These are phyloP conservation scores for Penicillium crystallinum DNA, from an alignment of 495 filamentous ascomycete species.

Conservation along the genomic window DNA sequence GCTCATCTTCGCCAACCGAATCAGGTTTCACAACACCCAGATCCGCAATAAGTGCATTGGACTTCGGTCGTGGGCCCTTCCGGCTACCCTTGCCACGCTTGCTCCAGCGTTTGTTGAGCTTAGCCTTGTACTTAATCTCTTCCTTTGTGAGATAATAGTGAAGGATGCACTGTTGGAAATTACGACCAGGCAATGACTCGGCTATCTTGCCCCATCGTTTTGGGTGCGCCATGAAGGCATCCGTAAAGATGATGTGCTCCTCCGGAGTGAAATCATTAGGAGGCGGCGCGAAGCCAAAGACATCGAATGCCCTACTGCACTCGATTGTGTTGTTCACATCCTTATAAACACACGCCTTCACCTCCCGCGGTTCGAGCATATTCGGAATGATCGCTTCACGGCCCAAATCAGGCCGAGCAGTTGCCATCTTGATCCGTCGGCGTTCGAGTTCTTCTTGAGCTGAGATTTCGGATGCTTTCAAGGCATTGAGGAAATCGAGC, in stretches of 20 bases:
- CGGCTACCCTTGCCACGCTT: slow-evolving; percentile 53
- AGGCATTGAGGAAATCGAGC: slow-evolving; percentile 67
- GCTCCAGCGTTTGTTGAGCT: slow-evolving; percentile 64
- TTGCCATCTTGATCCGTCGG: slow-evolving; percentile 57
- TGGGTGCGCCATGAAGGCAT: slow-evolving; percentile 70
- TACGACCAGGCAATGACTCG: slow-evolving; percentile 61
- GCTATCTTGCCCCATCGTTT: slow-evolving; percentile 95
- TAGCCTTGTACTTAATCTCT: slow-evolving; percentile 78
- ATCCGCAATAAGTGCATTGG: slow-evolving; percentile 71
- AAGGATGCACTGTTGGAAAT: slow-evolving; percentile 81
- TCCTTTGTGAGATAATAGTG: slow-evolving; percentile 96
- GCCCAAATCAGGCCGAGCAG: slow-evolving; percentile 67
- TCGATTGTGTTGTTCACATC: slow-evolving; percentile 70
- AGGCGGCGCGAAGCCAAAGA: slow-evolving; percentile 69
- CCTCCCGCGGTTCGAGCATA: slow-evolving; percentile 57
- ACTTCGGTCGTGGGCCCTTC: slow-evolving; percentile 55
- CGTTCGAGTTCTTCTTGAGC: slow-evolving; percentile 69
- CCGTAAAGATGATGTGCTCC: slow-evolving; percentile 73
- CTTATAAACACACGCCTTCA: slow-evolving; percentile 51
- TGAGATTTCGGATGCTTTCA: slow-evolving; percentile 71
- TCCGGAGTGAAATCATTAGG: slow-evolving; percentile 78
- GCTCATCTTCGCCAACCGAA: slow-evolving; percentile 51
- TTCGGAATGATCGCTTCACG: slow-evolving; percentile 82
- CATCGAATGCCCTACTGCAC: slow-evolving; percentile 57
- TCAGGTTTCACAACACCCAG: slow-evolving; percentile 55